Conservation (phyloP, 345 rosid species). For the Populus simonii region DNA sequence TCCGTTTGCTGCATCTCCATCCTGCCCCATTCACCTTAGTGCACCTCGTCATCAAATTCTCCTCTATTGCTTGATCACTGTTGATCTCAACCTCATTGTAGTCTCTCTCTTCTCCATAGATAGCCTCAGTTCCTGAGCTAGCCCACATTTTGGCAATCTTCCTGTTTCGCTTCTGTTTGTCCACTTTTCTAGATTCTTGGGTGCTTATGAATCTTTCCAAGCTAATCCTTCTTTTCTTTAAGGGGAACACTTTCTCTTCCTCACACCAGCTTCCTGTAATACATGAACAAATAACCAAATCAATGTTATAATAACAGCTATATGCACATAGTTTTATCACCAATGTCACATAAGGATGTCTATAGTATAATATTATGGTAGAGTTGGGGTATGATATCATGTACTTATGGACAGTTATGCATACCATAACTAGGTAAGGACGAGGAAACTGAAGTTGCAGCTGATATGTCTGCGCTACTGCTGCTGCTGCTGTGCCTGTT, state of each 20-base stretch:
- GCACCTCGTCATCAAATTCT: not conserved
- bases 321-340: no score
- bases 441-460: conserved; percentile 4
- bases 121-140: not conserved
- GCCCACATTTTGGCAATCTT: not conserved
- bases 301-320: not conserved
- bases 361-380: no score
- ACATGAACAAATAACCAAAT: not conserved
- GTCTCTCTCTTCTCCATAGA: not conserved
- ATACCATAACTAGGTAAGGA: conserved; percentile 2
- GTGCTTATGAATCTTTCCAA: conserved; percentile 3
- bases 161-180: not conserved
- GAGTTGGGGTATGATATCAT: no score
- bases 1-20: conserved; percentile 11
- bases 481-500: not conserved
- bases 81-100: not conserved
- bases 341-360: no score
- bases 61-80: not conserved
- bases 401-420: not conserved
- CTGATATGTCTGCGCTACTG: not conserved
- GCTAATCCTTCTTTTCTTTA: conserved; percentile 8
- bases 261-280: conserved; percentile 6
- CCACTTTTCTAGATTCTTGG: not conserved
- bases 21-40: not conserved
- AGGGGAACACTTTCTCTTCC: conserved; percentile 11